Base-by-base conservation (phyloP, 2,329 filamentous ascomycete species). In the Mariannaea elegans region DNA sequence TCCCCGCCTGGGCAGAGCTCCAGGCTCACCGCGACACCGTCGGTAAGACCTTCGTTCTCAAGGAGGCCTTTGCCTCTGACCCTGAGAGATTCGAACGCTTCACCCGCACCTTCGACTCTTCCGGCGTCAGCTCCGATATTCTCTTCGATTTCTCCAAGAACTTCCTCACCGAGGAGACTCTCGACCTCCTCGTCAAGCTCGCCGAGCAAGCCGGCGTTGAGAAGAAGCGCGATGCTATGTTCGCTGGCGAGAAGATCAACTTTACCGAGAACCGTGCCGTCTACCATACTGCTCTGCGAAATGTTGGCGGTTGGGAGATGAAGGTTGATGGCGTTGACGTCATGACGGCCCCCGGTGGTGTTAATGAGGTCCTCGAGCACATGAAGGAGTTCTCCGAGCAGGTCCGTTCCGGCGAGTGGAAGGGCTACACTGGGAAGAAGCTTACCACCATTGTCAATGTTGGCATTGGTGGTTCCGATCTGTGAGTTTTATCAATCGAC, bases 131-230 rank as follows among this genome's bases (percentile, higher is more conserved):
- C 73, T 89, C 88, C 69, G 93, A 97, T 67, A 95, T 96, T 73
- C 87, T 99, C 65, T 99, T 98, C 80, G 95, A 99, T 80, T 99
- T 97, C 82, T 95, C 91, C 83, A 99, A 99, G 88, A 99, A 99
- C 87, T 94, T 99, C 79, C 78, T 98, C 72, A 95, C 91, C 63
- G 92, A 97, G 70, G 94, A 98, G 81, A 98, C 94, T 4, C 83
- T 98, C 50, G 84, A 90, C 66, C 85, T 97, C 48, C 87, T 99
- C 53, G 84, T 96, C 72, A 90, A 97, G 82, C 88, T 99, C 24
- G 95, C 95, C 65, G 90, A 94, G 80, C 91, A 98, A 81, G 93
- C 94, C 66, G 90, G 90, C 68, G 80, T 99, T 36, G 94, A 97
- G 84, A 87, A 96, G 83, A 92, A 97, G 76, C 91, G 95, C 66